A percentile compares a stretch with the other conserved stretches of the same genome.
These are phyloP conservation scores for Bretschneidera sinensis DNA, from an alignment of 345 rosid genomes.

Conservation along the genomic window DNA sequence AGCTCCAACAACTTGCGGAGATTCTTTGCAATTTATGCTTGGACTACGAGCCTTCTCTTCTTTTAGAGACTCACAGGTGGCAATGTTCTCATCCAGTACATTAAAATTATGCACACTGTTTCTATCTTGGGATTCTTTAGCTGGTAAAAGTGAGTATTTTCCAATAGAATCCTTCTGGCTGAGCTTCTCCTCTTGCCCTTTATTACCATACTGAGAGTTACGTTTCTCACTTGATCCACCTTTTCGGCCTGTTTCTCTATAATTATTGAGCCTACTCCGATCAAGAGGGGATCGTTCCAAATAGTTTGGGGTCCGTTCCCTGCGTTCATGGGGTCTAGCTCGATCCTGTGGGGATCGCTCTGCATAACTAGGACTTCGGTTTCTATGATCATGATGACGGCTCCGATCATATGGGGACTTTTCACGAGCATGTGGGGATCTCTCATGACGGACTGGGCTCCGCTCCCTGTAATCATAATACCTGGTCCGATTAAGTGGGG, in stretches of 20 bases:
- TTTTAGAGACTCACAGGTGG: conserved; percentile 38
- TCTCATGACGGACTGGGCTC: conserved; percentile 61
- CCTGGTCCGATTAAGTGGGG: conserved; percentile 65
- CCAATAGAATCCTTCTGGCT: conserved; percentile 42
- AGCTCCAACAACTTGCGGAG: conserved; percentile 41
- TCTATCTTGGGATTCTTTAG: conserved; percentile 60
- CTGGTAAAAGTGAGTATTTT: conserved; percentile 32
- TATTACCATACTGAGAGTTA: conserved; percentile 40
- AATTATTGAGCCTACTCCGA: conserved; percentile 41
- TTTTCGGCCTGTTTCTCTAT: conserved; percentile 54
- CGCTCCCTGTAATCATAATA: conserved; percentile 60
- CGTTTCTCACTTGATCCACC: conserved; percentile 55
- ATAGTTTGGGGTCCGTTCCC: conserved; percentile 56
- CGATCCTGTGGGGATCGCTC: conserved; percentile 63
- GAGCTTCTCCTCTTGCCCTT: conserved; percentile 56
- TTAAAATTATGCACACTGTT: conserved; percentile 25
- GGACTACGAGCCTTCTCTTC: conserved; percentile 47
- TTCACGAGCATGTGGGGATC: conserved; percentile 44
- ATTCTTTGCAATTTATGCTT: conserved; percentile 33
- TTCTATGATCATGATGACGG: conserved; percentile 65
- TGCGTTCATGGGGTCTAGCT: conserved; percentile 48
- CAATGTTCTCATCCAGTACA: conserved; percentile 42
- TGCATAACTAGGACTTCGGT: conserved; percentile 65
- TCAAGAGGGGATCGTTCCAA: conserved; percentile 59
- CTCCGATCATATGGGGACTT: conserved; percentile 74